Evolutionary conservation across 257 asterid species (phyloP).

Genomic region (Oldenlandia corymbosa): DNA sequence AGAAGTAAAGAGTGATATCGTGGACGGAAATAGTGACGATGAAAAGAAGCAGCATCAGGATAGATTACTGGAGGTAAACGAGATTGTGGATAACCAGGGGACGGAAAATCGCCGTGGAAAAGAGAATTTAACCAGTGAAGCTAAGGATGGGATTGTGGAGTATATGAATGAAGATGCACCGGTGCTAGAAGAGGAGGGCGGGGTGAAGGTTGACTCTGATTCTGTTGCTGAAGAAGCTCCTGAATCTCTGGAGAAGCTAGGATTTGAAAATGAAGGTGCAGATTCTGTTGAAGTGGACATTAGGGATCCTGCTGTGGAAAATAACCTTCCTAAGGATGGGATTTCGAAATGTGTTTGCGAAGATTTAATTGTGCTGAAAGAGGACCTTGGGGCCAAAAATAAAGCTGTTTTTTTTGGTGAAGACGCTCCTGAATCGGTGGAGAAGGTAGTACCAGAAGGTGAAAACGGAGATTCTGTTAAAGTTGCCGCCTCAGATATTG

Average conservation of each 20-base stretch:
- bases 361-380: neutral
- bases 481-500: neutral
- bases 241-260: neutral
- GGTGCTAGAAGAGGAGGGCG: neutral
- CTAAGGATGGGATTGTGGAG: conserved; percentile 10
- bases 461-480: neutral
- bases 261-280: no score
- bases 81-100: conserved; percentile 5
- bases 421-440: neutral
- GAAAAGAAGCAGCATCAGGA: conserved; percentile 16
- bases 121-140: conserved; percentile 2
- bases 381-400: neutral
- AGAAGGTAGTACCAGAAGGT: neutral
- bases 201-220: neutral
- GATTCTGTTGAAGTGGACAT: no score
- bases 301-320: neutral
- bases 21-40: conserved; percentile 25
- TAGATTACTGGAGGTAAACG: neutral
- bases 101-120: neutral
- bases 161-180: neutral
- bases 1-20: conserved; percentile 31
- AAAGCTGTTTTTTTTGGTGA: neutral
- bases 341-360: no score
- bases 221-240: conserved; percentile 3
- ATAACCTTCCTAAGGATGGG: neutral